phyloP scores from a whole-genome alignment of 202 grass and related monocot species.

The Miscanthus sacchariflorus region DNA sequence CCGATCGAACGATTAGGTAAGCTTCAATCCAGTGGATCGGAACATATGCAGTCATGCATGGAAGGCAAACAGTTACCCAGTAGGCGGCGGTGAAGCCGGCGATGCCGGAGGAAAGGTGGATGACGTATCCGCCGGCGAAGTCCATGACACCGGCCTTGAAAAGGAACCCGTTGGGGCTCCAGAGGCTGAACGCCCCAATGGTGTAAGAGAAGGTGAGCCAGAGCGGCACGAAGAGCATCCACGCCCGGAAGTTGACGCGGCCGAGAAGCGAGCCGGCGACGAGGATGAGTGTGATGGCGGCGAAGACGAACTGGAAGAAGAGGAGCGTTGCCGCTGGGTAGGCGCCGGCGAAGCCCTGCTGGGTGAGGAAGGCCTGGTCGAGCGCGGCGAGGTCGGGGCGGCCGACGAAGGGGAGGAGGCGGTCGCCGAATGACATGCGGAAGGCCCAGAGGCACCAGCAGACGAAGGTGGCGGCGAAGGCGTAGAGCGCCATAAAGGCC shows the following conservation, averaged over 20 bases:
- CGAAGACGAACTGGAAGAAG: slow-evolving; percentile 89
- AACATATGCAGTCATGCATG: background rate
- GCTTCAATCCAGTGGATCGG: background rate
- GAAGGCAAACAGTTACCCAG: slow-evolving; percentile 45
- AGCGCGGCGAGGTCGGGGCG: slow-evolving; percentile 66
- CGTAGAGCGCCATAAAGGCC: slow-evolving; percentile 87
- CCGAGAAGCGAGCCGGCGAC: slow-evolving; percentile 74
- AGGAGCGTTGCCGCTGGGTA: slow-evolving; percentile 78
- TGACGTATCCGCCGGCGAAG: slow-evolving; percentile 84
- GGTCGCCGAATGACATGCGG: slow-evolving; percentile 82
- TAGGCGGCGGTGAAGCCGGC: slow-evolving; percentile 77
- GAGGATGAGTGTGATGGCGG: slow-evolving; percentile 82
- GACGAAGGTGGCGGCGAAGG: slow-evolving; percentile 67
- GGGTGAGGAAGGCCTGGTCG: slow-evolving; percentile 46
- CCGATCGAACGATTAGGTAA: background rate
- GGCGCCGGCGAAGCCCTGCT: slow-evolving; percentile 65
- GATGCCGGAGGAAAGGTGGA: slow-evolving; percentile 87
- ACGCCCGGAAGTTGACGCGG: slow-evolving; percentile 70
- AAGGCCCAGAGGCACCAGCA: slow-evolving; percentile 78
- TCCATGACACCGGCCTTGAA: slow-evolving; percentile 86
- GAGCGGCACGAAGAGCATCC: slow-evolving; percentile 80
- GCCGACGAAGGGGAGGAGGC: slow-evolving; percentile 62
- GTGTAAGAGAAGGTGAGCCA: slow-evolving; percentile 88
- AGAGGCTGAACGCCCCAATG: slow-evolving; percentile 76
- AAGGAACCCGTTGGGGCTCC: slow-evolving; percentile 80